phyloP scores from a whole-genome alignment of 768 basidiomycete genomes.

The Galerina marginata region DNA sequence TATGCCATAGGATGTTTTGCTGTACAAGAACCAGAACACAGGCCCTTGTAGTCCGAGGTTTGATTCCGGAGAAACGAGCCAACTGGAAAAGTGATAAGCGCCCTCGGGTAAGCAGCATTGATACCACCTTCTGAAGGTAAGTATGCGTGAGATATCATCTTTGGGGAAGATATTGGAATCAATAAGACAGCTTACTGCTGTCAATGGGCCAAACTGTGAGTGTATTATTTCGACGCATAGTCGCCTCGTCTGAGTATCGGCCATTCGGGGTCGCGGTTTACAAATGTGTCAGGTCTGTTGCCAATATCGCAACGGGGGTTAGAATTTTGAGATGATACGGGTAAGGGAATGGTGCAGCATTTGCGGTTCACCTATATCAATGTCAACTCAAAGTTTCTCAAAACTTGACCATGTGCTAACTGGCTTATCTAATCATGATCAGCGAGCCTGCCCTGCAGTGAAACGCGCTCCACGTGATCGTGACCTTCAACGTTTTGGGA shows the following conservation, averaged over 20 bases:
- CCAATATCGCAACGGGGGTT: too few species aligned
- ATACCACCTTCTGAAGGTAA: conserved; percentile 66
- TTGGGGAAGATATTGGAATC: background rate
- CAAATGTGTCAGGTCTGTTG: background rate
- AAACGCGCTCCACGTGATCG: conserved; percentile 27
- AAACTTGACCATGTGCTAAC: too few species aligned
- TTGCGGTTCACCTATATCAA: too few species aligned
- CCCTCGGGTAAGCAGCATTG: conserved; percentile 79
- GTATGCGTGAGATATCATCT: background rate
- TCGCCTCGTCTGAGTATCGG: conserved; percentile 63
- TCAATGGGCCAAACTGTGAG: conserved; percentile 68
- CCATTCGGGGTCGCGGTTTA: conserved; percentile 48
- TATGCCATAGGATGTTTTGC: conserved; percentile 92
- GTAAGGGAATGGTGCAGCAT: too few species aligned
- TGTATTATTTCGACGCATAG: conserved; percentile 68
- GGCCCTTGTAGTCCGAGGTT: conserved; percentile 69
- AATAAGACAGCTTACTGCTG: conserved; percentile 53
- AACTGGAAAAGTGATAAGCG: conserved; percentile 75
- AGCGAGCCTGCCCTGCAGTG: background rate
- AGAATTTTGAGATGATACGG: too few species aligned
- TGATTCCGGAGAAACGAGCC: conserved; percentile 69
- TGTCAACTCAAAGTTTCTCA: too few species aligned
- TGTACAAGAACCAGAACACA: conserved; percentile 83
- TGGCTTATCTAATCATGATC: conserved; percentile 1
- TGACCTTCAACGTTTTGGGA: conserved; percentile 6